A percentile compares a stretch with the other conserved stretches of the same genome.
These are phyloP conservation scores for Fusarium sp. DNA, from an alignment of 2,329 filamentous ascomycete species.

Conservation along the genomic window DNA sequence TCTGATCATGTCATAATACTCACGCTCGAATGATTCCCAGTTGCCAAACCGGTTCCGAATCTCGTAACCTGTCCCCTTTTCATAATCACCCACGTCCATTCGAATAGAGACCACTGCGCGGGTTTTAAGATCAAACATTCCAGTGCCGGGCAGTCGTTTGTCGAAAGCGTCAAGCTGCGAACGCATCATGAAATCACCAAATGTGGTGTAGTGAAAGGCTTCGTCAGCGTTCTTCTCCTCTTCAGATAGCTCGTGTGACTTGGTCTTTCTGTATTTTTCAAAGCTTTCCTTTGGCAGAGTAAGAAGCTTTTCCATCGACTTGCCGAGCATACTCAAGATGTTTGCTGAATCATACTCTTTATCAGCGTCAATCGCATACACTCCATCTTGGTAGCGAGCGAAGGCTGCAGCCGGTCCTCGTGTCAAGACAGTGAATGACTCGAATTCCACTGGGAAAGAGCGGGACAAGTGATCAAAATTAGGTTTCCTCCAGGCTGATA, in stretches of 20 bases:
- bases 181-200: conserved; percentile 90
- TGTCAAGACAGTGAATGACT: conserved; percentile 75
- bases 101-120: conserved; percentile 90
- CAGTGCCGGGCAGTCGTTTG: conserved; percentile 83
- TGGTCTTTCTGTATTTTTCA: conserved; percentile 79
- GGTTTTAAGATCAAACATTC: conserved; percentile 97
- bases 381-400: conserved; percentile 80
- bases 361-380: conserved; percentile 95
- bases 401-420: conserved; percentile 82
- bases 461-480: conserved; percentile 73
- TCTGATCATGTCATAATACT: conserved; percentile 97
- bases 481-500: conserved; percentile 83
- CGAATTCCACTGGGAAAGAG: conserved; percentile 68
- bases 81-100: conserved; percentile 79
- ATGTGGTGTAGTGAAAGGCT: conserved; percentile 85
- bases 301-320: conserved; percentile 95
- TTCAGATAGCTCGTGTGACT: conserved; percentile 73
- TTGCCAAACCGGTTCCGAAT: conserved; percentile 78
- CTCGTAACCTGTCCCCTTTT: conserved; percentile 85
- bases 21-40: conserved; percentile 92
- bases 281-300: conserved; percentile 84
- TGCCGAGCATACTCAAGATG: conserved; percentile 89
- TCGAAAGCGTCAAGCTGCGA: conserved; percentile 95
- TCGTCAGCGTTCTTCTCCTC: conserved; percentile 78
- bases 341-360: conserved; percentile 89